Conservation (phyloP, 805 yeast genomes). For the Candida incommunis region DNA sequence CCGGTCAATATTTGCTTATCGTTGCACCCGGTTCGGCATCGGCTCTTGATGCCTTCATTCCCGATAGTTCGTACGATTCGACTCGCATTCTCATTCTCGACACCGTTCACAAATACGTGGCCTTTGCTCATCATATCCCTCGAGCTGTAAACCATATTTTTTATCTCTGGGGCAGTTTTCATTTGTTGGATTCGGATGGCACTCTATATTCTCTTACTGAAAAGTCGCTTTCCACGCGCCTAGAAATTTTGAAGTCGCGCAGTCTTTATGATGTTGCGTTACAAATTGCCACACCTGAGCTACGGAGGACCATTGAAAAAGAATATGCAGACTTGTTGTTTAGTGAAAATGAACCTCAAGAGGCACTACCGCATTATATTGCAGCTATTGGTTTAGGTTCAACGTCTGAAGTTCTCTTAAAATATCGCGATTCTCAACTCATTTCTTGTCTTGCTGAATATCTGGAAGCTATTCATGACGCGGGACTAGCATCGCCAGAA, state of each 20-base stretch:
- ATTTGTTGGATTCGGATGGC: conserved; percentile 62
- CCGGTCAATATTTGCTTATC: conserved; percentile 34
- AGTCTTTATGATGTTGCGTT: conserved; percentile 27
- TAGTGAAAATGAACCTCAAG: conserved; percentile 46
- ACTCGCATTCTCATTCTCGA: conserved; percentile 58
- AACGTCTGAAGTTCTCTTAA: conserved; percentile 64
- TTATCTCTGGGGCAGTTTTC: conserved; percentile 40
- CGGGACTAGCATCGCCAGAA: conserved; percentile 49
- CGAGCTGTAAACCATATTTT: conserved; percentile 48
- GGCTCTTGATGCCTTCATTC: conserved; percentile 8
- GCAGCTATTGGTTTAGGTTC: conserved; percentile 39
- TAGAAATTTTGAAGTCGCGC: conserved; percentile 53
- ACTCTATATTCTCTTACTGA: conserved; percentile 54
- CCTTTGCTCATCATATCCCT: conserved; percentile 56
- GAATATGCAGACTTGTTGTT: conserved; percentile 64
- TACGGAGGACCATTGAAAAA: conserved; percentile 30
- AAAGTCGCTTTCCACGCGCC: conserved; percentile 48
- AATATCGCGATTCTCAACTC: conserved; percentile 64
- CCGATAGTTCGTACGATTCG: conserved; percentile 21
- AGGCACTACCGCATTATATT: conserved; percentile 65
- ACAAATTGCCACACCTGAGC: conserved; percentile 3
- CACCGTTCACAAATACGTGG: conserved; percentile 49
- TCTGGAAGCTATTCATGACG: conserved; percentile 43
- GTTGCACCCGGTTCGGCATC: conserved; percentile 32
- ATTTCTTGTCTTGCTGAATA: conserved; percentile 50